Base-by-base conservation (phyloP, 164 flowering plant species). In the Liriodendron chinense region DNA sequence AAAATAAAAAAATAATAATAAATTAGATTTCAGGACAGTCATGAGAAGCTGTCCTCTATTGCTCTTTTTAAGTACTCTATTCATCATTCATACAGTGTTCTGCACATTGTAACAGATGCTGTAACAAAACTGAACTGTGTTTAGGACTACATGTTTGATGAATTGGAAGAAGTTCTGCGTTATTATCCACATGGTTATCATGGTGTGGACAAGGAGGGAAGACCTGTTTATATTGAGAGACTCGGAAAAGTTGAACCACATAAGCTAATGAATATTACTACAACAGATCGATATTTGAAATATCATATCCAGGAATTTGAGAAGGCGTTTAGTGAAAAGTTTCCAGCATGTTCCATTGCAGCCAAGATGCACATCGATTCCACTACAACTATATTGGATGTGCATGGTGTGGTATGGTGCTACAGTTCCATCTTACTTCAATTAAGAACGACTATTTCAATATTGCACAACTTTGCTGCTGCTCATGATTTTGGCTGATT, bases 291-390 rank as follows among this genome's bases (percentile, higher is more conserved):
- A 21, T 80, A 67, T 61, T 47, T 77, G 24, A 77, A 83, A 78
- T 91, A 92, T 83, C 97, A 94, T 77, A 82, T 94, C 20, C 97
- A 92, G 80, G 97, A 89, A 63, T 91, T 92, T 82, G 98, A 94
- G 86, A 94, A 85, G 86, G 75, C 88, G 53, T 89, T 94, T 71
- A 25, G 75, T 62, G 94, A 90, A 83, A 94, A 89, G 76, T 94
- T 94, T 79, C 93, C 96, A 63, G 92, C 93, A 50, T 91, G 96
- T 80, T 89, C 96, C 5, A 80, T 90, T 78, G 89, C 90, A n/a
- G 86, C 92, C 23, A 89, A 85, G 80, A 87, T 88, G 79, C 92
- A 89, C 74, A 90, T 90, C 72, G 84, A 87, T 77, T 76, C 87
- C 22, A 78, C 88, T 72, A 89, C 87, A 50, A 90, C 97, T 63